These are phyloP conservation scores for Polygonum aviculare DNA, from an alignment of 148 eudicot genomes.

Conservation along the genomic window DNA sequence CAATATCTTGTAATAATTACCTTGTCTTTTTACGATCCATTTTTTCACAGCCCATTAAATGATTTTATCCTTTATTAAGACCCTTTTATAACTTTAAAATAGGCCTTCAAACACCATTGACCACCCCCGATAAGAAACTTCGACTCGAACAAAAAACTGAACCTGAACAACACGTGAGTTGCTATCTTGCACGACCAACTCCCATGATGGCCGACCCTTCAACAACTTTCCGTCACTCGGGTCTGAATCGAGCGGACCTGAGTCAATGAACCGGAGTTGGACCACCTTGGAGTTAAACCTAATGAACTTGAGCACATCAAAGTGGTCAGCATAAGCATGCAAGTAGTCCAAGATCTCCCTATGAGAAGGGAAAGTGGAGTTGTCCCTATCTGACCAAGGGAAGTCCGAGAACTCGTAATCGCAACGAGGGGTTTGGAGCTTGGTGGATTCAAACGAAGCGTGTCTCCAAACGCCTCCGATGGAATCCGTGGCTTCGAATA, in stretches of 20 bases:
- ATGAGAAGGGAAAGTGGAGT: conserved; percentile 49
- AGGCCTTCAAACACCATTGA: no score
- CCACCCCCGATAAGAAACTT: no score
- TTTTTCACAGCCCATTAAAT: no score
- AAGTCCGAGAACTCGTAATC: conserved; percentile 91
- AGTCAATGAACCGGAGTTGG: conserved; percentile 40
- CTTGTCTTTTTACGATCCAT: no score
- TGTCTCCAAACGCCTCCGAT: conserved; percentile 91
- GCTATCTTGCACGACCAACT: not conserved
- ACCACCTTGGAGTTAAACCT: conserved; percentile 81
- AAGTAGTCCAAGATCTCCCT: conserved; percentile 61
- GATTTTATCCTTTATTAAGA: no score
- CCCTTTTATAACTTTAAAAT: no score
- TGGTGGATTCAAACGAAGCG: conserved; percentile 53
- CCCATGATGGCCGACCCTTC: conserved; percentile 3
- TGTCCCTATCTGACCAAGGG: conserved; percentile 78
- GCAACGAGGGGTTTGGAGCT: conserved; percentile 90
- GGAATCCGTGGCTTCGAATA: conserved; percentile 71
- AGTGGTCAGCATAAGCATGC: conserved; percentile 54
- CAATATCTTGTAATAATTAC: no score
- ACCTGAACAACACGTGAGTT: not conserved
- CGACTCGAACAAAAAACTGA: not conserved
- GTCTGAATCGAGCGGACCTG: not conserved
- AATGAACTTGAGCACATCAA: conserved; percentile 62
- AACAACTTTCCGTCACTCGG: conserved; percentile 1